Percentiles rank a stretch among this genome's conserved stretches.
These are phyloP conservation scores for Chamaenerion angustifolium DNA, from an alignment of 345 rosid species.

Conservation along the genomic window DNA sequence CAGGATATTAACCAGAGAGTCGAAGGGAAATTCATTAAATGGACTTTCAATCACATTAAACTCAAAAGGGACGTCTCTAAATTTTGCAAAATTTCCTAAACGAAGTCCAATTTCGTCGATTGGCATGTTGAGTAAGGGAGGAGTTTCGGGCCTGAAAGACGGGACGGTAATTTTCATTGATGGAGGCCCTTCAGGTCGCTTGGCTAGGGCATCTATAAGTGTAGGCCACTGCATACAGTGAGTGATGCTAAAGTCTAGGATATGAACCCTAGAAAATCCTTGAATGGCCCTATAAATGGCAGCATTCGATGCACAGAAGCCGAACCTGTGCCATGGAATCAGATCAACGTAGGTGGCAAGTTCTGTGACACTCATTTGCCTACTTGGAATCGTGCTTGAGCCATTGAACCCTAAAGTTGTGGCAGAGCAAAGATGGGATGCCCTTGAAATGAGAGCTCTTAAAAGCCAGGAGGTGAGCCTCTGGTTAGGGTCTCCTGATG, in stretches of 20 bases:
- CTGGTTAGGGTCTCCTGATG: slow-evolving; percentile 50
- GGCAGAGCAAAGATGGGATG: slow-evolving; percentile 40
- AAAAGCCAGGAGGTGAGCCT: slow-evolving; percentile 48
- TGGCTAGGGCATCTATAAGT: slow-evolving; percentile 48
- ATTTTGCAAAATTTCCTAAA: slow-evolving; percentile 43
- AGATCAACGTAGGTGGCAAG: slow-evolving; percentile 59
- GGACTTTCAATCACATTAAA: slow-evolving; percentile 20
- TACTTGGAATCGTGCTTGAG: slow-evolving; percentile 17
- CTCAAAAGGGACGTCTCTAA: slow-evolving; percentile 42
- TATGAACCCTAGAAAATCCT: slow-evolving; percentile 35
- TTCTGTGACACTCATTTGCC: slow-evolving; percentile 46
- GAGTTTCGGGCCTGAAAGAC: slow-evolving; percentile 32
- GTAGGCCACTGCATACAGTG: slow-evolving; percentile 79
- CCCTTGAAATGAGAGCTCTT: slow-evolving; percentile 44
- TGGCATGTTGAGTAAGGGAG: slow-evolving; percentile 43
- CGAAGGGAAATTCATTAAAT: background rate
- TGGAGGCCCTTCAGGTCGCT: slow-evolving; percentile 54
- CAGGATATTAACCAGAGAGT: slow-evolving; percentile 25
- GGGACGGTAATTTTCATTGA: slow-evolving; percentile 47
- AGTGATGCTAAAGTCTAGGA: slow-evolving; percentile 53
- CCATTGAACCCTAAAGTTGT: slow-evolving; percentile 27
- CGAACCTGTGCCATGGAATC: slow-evolving; percentile 67
- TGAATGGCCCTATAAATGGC: slow-evolving; percentile 33
- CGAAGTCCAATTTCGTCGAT: slow-evolving; percentile 41
- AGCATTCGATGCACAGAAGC: slow-evolving; percentile 50